Conservation (phyloP, 1,139 yeast species). For the Chernovozyma sophiae-reginae region DNA sequence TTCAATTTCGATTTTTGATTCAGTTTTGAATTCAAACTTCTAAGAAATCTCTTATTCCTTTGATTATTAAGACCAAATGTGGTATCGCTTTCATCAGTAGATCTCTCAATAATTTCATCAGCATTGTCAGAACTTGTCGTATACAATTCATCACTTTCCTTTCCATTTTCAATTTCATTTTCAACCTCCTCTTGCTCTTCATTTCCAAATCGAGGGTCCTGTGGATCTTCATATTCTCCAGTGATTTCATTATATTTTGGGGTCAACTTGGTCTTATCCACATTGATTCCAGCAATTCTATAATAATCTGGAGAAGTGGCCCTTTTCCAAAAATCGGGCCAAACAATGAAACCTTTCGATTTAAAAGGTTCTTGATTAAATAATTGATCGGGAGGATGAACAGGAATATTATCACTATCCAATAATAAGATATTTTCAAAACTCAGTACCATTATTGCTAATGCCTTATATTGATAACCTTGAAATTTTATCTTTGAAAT, state of each 20-base stretch:
- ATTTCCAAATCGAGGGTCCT: conserved; percentile 2
- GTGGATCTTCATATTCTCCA: conserved; percentile 15
- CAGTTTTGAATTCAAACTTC: conserved; percentile 6
- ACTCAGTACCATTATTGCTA: conserved; percentile 69
- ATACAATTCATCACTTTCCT: neutral
- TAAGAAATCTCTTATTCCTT: conserved; percentile 2
- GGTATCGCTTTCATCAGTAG: neutral
- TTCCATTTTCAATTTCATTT: neutral
- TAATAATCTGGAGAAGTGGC: conserved; percentile 42
- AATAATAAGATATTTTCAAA: conserved; percentile 73
- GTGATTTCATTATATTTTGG: conserved; percentile 30
- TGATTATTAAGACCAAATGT: too few species aligned
- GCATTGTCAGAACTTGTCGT: neutral
- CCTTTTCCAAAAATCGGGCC: conserved; percentile 49
- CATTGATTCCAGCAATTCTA: conserved; percentile 30
- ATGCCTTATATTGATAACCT: conserved; percentile 77
- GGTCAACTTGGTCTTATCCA: conserved; percentile 22
- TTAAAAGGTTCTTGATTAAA: conserved; percentile 28
- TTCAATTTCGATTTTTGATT: neutral
- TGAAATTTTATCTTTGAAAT: conserved; percentile 37
- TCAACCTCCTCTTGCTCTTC: neutral
- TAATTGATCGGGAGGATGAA: conserved; percentile 48
- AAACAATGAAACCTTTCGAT: conserved; percentile 34
- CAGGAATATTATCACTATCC: conserved; percentile 75
- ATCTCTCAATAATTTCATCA: neutral